Conservation (phyloP, 2,329 filamentous ascomycete genomes). For the Amauroascus niger region DNA sequence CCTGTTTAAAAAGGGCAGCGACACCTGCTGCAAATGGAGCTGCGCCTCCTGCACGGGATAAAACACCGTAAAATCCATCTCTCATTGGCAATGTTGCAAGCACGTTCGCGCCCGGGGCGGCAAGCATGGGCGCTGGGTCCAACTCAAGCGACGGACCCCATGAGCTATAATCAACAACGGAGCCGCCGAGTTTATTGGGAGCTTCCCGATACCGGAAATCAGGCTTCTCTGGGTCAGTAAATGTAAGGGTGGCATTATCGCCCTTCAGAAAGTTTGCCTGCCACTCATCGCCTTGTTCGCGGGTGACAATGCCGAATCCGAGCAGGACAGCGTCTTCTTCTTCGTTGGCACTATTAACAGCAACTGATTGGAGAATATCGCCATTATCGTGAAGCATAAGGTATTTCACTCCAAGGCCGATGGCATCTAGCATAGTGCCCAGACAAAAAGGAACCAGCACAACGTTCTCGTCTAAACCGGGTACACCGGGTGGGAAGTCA, state of each 20-base stretch:
- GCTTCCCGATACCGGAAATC: not conserved
- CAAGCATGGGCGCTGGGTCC: slow-evolving; percentile 5
- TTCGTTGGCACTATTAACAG: not conserved
- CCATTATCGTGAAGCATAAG: slow-evolving; percentile 11
- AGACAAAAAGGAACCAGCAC: slow-evolving; percentile 10
- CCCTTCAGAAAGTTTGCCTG: slow-evolving; percentile 3
- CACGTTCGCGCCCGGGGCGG: slow-evolving; percentile 5
- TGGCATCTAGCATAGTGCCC: slow-evolving; percentile 2
- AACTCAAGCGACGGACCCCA: slow-evolving; percentile 46
- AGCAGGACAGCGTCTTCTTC: slow-evolving; percentile 17
- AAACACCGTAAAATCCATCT: slow-evolving; percentile 8
- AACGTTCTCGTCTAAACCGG: slow-evolving; percentile 1
- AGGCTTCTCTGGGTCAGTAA: not conserved
- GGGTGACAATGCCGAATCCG: slow-evolving; percentile 18
- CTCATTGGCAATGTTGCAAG: slow-evolving; percentile 8
- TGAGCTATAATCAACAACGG: slow-evolving; percentile 44
- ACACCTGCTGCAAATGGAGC: slow-evolving; percentile 11
- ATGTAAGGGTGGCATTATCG: not conserved
- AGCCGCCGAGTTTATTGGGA: slow-evolving; percentile 38
- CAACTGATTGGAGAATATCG: slow-evolving; percentile 1
- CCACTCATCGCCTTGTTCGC: slow-evolving; percentile 9
- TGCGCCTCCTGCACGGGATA: slow-evolving; percentile 6
- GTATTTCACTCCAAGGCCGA: slow-evolving; percentile 5
- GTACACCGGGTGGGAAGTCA: not conserved
- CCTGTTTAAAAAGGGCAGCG: slow-evolving; percentile 9